Conservation (phyloP, 345 rosid genomes). For the Jatropha curcas region DNA sequence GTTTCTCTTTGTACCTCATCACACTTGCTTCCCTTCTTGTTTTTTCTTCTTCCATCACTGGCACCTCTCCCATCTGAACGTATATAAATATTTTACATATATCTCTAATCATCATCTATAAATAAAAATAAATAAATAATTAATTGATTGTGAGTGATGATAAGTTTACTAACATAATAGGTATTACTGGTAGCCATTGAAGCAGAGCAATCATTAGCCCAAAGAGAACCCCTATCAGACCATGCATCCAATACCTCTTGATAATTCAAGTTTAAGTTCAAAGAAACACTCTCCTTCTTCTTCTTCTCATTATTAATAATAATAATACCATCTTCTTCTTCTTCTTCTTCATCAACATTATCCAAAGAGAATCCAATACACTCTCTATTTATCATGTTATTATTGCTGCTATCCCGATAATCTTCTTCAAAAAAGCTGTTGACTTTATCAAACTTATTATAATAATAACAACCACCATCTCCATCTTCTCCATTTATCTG, state of each 20-base stretch:
- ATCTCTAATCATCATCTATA: too few relatives aligned
- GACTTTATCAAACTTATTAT: background rate
- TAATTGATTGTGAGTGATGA: background rate
- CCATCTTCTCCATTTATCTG: conserved; percentile 23
- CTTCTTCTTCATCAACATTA: conserved; percentile 38
- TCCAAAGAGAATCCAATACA: conserved; percentile 40
- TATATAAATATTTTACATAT: too few relatives aligned
- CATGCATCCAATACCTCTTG: conserved; percentile 72
- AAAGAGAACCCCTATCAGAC: conserved; percentile 52
- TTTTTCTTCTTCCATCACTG: conserved; percentile 67
- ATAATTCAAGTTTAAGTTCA: conserved; percentile 72
- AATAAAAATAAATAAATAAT: conserved; percentile 12
- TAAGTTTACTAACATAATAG: conserved; percentile 44
- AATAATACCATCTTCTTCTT: too few relatives aligned
- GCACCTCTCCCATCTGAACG: conserved; percentile 65
- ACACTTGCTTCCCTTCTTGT: conserved; percentile 77
- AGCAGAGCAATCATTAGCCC: conserved; percentile 39
- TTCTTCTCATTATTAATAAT: conserved; percentile 33
- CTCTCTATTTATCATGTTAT: conserved; percentile 33
- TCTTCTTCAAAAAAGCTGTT: conserved; percentile 18
- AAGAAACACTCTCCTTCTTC: conserved; percentile 35
- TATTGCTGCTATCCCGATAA: background rate
- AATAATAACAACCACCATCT: conserved; percentile 14
- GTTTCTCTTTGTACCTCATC: conserved; percentile 73
- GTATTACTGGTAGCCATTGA: conserved; percentile 34